These are phyloP conservation scores for Cornus florida DNA, from an alignment of 148 eudicot species.

Conservation along the genomic window DNA sequence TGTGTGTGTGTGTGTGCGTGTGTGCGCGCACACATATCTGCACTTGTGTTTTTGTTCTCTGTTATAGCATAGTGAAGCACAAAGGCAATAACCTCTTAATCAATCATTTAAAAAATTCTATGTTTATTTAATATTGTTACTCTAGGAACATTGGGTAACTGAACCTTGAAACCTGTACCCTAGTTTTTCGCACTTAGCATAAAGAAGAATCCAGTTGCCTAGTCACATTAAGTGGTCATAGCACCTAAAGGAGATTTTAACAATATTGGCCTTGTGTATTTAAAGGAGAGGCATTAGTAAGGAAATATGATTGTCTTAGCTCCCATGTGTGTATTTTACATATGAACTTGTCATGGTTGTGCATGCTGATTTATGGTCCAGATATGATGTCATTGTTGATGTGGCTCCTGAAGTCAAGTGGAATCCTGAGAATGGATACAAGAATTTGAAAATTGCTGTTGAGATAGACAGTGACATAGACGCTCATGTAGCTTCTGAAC, in stretches of 20 bases:
- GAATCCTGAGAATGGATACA: constrained; percentile 84
- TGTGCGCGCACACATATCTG: too few species aligned
- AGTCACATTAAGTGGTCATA: neutral
- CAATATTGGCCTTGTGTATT: neutral
- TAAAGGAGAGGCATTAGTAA: neutral
- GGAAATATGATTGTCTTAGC: neutral
- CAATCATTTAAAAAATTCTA: too few species aligned
- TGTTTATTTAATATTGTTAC: neutral
- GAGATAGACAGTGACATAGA: constrained; percentile 89
- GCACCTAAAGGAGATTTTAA: neutral
- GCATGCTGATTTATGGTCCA: constrained; percentile 23
- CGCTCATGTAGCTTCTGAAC: constrained; percentile 72
- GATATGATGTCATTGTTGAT: constrained; percentile 90
- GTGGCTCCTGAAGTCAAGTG: constrained; percentile 84
- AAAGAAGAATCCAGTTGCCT: constrained; percentile 1
- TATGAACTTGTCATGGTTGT: neutral
- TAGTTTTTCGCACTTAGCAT: neutral
- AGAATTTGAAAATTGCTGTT: constrained; percentile 77
- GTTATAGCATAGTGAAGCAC: neutral
- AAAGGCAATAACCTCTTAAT: neutral
- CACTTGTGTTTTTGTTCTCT: too few species aligned
- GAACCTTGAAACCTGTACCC: neutral
- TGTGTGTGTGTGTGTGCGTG: too few species aligned
- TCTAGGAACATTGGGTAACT: neutral
- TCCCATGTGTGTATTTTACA: neutral